phyloP scores from a whole-genome alignment of 169 alveolate genomes.

The Plasmodium vinckei region DNA sequence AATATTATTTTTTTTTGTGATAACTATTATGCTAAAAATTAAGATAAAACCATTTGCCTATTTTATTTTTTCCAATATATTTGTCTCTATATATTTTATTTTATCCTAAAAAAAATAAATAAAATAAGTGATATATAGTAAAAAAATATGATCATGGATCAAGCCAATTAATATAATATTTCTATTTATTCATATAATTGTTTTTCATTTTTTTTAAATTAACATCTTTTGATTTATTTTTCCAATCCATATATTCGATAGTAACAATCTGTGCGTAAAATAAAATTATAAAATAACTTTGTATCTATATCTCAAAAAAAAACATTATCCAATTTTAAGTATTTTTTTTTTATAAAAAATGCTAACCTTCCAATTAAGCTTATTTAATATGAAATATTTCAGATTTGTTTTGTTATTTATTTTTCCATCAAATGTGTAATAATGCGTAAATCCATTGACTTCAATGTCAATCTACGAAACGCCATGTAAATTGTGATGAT shows the following conservation, averaged over 20 bases:
- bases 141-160: too few species aligned
- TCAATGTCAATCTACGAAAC: slow-evolving; percentile 41
- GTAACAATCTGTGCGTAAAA: slow-evolving; percentile 34
- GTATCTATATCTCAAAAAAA: not conserved
- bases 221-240: slow-evolving; percentile 73
- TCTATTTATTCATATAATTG: slow-evolving; percentile 6
- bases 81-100: slow-evolving; percentile 43
- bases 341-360: not conserved
- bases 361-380: slow-evolving; percentile 73
- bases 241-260: slow-evolving; percentile 67
- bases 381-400: slow-evolving; percentile 36
- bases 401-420: slow-evolving; percentile 36
- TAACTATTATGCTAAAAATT: not conserved
- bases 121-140: not conserved
- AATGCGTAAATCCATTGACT: slow-evolving; percentile 72
- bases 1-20: not conserved
- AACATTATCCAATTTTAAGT: too few species aligned
- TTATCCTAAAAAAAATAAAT: slow-evolving; percentile 35
- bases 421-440: slow-evolving; percentile 50
- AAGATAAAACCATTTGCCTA: not conserved
- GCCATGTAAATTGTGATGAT: not conserved
- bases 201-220: slow-evolving; percentile 6
- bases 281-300: not conserved
- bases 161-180: too few species aligned
- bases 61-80: slow-evolving; percentile 34